Percentiles rank a stretch among this genome's conserved stretches.
These are phyloP conservation scores for Pseudogymnoascus sp. DNA, from an alignment of 2,329 filamentous ascomycete genomes.

Conservation along the genomic window DNA sequence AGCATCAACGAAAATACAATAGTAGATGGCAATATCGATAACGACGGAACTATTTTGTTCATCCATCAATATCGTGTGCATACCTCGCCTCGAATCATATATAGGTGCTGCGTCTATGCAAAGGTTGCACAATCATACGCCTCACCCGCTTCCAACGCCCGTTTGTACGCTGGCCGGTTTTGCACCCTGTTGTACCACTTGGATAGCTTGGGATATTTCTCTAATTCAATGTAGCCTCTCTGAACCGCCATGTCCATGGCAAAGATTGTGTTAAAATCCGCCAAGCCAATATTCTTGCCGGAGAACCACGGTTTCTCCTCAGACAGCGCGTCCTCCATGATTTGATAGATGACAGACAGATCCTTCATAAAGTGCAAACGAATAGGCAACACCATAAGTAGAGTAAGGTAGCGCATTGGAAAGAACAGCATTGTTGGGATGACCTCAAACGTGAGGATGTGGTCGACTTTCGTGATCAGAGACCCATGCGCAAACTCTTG, in stretches of 20 bases:
- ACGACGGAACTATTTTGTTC: not conserved
- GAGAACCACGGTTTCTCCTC: constrained; percentile 25
- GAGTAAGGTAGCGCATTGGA: constrained; percentile 19
- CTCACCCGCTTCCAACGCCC: constrained; percentile 16
- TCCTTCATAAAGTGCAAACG: constrained; percentile 18
- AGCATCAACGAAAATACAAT: not conserved
- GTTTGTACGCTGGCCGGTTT: constrained; percentile 17
- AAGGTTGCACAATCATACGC: constrained; percentile 15
- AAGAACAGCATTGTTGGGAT: constrained; percentile 19
- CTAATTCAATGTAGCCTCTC: constrained; percentile 18
- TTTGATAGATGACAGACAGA: constrained; percentile 16
- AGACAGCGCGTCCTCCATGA: constrained; percentile 23
- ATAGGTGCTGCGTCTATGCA: not conserved
- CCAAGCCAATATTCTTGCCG: constrained; percentile 3
- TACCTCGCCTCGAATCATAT: not conserved
- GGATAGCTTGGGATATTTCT: constrained; percentile 21
- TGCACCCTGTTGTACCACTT: constrained; percentile 21
- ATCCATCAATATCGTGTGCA: not conserved
- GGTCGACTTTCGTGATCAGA: constrained; percentile 16
- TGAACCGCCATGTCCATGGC: not conserved
- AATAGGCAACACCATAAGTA: constrained; percentile 20
- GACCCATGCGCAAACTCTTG: constrained; percentile 22
- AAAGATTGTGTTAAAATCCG: not conserved
- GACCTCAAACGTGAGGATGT: constrained; percentile 21
- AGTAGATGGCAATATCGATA: not conserved